These are phyloP conservation scores for Brasilioporus rufonigricans DNA, from an alignment of 768 basidiomycete genomes.

Conservation along the genomic window DNA sequence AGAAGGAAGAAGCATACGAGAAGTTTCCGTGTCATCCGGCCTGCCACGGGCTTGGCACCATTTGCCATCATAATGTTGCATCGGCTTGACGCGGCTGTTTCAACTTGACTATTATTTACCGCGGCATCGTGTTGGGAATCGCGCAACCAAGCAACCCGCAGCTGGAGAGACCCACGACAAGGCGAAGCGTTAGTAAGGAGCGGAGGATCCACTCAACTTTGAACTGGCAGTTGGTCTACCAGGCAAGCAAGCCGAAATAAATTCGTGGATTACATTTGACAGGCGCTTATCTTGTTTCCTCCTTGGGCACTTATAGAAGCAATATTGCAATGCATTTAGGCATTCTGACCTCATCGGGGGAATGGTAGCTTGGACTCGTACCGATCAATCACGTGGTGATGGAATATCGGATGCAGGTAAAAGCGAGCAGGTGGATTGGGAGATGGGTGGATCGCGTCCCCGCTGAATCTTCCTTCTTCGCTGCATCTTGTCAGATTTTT, in stretches of 20 bases:
- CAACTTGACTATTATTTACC: background rate
- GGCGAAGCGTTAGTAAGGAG: no score
- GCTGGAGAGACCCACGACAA: no score
- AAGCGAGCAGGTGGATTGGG: background rate
- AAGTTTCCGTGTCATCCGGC: conserved; percentile 5
- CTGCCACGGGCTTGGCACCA: background rate
- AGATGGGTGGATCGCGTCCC: background rate
- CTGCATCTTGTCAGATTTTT: no score
- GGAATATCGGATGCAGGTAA: conserved; percentile 1
- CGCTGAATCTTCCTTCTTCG: conserved; percentile 20
- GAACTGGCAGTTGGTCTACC: no score
- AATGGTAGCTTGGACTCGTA: no score
- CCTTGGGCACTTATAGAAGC: background rate
- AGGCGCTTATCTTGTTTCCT: background rate
- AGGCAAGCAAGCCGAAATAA: background rate
- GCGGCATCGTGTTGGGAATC: no score
- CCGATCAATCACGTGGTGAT: conserved; percentile 11
- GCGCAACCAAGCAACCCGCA: background rate
- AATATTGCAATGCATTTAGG: background rate
- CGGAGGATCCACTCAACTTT: background rate
- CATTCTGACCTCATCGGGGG: background rate
- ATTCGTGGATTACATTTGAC: background rate
- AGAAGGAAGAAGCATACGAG: background rate
- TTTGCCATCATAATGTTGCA: background rate
- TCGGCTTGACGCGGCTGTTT: background rate